Conservation (phyloP, 371 early-diverging fungal species). For the Circinella minor region DNA sequence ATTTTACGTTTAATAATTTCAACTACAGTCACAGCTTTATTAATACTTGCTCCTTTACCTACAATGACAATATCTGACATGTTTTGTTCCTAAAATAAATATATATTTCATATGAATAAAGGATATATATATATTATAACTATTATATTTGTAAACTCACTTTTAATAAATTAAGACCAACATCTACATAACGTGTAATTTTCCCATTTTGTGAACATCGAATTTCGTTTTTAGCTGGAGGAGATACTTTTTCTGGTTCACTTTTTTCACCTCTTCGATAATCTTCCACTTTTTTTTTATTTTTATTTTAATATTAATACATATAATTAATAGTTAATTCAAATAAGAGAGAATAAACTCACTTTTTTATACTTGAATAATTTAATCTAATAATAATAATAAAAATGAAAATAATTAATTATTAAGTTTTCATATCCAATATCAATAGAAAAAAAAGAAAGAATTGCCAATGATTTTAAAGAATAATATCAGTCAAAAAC, state of each 20-base stretch:
- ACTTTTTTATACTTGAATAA: too few species aligned
- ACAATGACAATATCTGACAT: conserved; percentile 33
- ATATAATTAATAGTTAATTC: neutral
- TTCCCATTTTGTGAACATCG: conserved; percentile 38
- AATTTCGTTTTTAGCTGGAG: conserved; percentile 50
- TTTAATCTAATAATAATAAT: too few species aligned
- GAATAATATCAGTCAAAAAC: too few species aligned
- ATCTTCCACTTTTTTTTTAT: conserved; percentile 38
- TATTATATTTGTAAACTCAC: conserved; percentile 19
- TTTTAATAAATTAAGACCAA: conserved; percentile 36
- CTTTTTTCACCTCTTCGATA: conserved; percentile 38
- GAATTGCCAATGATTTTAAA: too few species aligned
- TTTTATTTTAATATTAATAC: neutral
- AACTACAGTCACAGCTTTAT: conserved; percentile 68
- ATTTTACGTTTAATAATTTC: conserved; percentile 68
- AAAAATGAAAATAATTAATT: too few species aligned
- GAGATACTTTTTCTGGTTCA: conserved; percentile 20
- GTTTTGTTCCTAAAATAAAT: conserved; percentile 13
- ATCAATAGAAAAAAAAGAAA: too few species aligned
- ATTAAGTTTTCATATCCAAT: too few species aligned
- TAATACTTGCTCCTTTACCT: conserved; percentile 58
- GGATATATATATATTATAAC: neutral
- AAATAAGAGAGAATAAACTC: neutral
- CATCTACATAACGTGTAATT: conserved; percentile 42
- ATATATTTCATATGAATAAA: too few species aligned